phyloP scores from a whole-genome alignment of 225 moss, liverwort and hornwort genomes.

The Pseudoscleropodium purum region DNA sequence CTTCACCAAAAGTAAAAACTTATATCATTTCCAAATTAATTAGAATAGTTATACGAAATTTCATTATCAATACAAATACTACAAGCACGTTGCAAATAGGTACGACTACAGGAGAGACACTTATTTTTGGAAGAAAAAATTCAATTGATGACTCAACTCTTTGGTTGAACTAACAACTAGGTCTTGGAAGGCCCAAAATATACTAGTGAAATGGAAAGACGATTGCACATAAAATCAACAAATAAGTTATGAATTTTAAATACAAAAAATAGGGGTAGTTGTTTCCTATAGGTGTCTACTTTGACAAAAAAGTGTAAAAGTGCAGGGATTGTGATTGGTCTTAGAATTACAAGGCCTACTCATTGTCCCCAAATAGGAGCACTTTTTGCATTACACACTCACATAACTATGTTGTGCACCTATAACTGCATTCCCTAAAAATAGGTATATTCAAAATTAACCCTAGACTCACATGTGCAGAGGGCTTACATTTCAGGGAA shows the following conservation, averaged over 20 bases:
- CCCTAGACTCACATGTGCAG: neutral
- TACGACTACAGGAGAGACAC: accelerated
- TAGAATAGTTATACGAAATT: neutral
- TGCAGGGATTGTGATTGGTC: accelerated
- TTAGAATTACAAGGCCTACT: accelerated
- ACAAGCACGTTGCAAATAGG: accelerated
- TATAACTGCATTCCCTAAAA: accelerated
- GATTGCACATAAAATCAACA: accelerated
- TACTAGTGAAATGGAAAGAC: neutral
- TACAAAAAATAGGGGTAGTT: neutral
- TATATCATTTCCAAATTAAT: neutral
- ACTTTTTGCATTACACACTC: neutral
- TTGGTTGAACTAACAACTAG: neutral
- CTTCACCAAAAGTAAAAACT: neutral
- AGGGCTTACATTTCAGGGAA: neutral
- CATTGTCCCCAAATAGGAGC: accelerated
- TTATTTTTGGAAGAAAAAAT: neutral
- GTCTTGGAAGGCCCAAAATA: neutral
- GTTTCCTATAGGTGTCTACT: too few relatives aligned
- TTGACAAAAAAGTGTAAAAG: accelerated
- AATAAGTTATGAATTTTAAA: neutral
- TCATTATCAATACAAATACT: neutral
- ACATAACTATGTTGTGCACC: too few relatives aligned
- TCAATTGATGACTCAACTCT: neutral
- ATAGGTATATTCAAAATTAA: neutral